A percentile compares a stretch with the other conserved stretches of the same genome.
These are phyloP conservation scores for Suillus clintonianus DNA, from an alignment of 768 basidiomycete genomes.

Conservation along the genomic window DNA sequence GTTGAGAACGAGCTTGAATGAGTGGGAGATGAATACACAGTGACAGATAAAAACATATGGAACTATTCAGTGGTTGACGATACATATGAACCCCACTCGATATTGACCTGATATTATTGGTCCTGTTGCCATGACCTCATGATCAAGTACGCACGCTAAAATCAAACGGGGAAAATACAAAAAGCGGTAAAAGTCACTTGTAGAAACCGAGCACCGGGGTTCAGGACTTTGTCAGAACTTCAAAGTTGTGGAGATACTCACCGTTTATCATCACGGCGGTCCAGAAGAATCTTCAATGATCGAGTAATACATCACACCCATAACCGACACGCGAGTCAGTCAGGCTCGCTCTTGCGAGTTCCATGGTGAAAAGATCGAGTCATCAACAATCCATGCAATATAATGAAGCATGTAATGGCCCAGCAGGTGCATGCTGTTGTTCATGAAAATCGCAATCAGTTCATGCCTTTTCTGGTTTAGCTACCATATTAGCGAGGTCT, in stretches of 20 bases:
- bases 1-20: not conserved
- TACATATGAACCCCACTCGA: not conserved
- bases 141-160: not conserved
- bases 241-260: not conserved
- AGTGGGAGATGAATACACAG: not conserved
- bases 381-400: too few species aligned
- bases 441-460: not conserved
- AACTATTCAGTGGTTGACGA: not conserved
- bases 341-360: too few species aligned
- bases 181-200: not conserved
- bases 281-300: too few species aligned
- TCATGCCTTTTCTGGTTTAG: not conserved
- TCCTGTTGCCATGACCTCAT: too few species aligned
- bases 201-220: not conserved
- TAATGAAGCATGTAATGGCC: too few species aligned
- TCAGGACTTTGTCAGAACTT: not conserved
- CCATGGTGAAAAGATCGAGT: too few species aligned
- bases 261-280: too few species aligned
- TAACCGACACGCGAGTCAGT: too few species aligned
- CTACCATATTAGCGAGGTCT: too few species aligned
- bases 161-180: not conserved
- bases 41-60: not conserved
- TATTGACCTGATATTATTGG: not conserved
- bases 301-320: too few species aligned
- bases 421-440: too few species aligned